Evolutionary conservation across 176 grass and related monocot genomes (phyloP), one percentile per base, ranked within the genome.

Genomic region (Chrysopogon serrulatus): DNA sequence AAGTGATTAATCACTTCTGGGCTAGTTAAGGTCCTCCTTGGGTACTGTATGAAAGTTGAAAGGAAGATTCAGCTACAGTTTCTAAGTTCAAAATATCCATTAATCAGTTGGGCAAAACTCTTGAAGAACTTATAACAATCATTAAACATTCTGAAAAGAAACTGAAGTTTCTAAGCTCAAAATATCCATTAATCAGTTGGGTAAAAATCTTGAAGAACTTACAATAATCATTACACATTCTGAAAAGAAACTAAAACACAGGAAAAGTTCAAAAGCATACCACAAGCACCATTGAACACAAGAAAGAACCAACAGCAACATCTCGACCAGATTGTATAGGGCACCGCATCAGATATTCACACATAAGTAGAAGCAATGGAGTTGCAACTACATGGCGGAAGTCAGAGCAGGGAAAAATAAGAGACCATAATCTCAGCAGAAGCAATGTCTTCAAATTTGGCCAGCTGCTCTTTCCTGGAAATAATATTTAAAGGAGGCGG

Each of bases 391-490:
- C 90, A 82, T 94, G 95, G 35, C 92, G 92, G 81, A 91, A 94
- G 66, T 97, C 95, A 16, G 95, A 94, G 78, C 90, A 87, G 30
- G 95, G 95, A 62, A 94, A 97, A 90, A 88, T 91, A 53, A 97
- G 85, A 71, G 92, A 92, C 95, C 95, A 97, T 43, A 97, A 79
- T 81, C 95, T 94, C 83, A 97, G 66, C 27, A 97, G 92, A 80
- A 94, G 78, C 45, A 94, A 54, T 57, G 95, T 94, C 89, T 94
- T 97, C 80, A 94, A 87, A 87, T 74, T 91, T 71, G 95, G 95
- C 92, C 90, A 97, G 83, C 95, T 82, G 68, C 92, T 91, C 30
- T 91, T 89, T 76, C 81, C 92, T 97, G 81, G n/a, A n/a, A n/a
- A n/a, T 27, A 86, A 65, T 70, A 78, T 48, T 67, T 35, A 70